Conservation (phyloP, 768 basidiomycete genomes). For the Termitomyces bulborhizus region DNA sequence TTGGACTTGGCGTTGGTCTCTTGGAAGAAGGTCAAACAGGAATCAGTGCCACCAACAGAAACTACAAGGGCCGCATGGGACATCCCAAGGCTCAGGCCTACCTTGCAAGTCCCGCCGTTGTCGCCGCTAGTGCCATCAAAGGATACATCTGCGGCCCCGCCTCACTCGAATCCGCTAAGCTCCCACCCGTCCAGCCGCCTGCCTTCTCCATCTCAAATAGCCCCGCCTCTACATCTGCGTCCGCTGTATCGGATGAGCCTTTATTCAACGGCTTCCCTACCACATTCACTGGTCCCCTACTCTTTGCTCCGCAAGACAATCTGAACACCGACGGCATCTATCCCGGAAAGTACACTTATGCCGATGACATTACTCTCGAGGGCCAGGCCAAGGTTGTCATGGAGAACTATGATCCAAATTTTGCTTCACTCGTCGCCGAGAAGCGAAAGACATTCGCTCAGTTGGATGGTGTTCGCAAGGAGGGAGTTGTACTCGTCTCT, state of each 20-base stretch:
- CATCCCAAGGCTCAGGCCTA: constrained; percentile 93
- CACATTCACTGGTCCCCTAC: constrained; percentile 74
- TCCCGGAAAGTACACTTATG: constrained; percentile 98
- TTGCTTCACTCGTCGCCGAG: constrained; percentile 64
- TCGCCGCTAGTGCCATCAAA: constrained; percentile 90
- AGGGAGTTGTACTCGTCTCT: constrained; percentile 77
- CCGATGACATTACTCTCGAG: constrained; percentile 95
- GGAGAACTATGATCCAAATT: constrained; percentile 96
- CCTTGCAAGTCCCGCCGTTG: constrained; percentile 93
- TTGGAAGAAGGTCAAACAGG: constrained; percentile 93
- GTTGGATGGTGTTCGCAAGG: constrained; percentile 24
- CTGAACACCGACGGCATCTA: constrained; percentile 98
- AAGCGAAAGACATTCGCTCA: constrained; percentile 27
- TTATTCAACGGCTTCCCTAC: constrained; percentile 81
- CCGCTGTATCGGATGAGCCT: constrained; percentile 43
- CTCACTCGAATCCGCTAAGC: constrained; percentile 44
- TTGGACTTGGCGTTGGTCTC: constrained; percentile 89
- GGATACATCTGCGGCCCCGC: constrained; percentile 87
- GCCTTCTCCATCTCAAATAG: constrained; percentile 47
- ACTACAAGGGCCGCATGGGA: constrained; percentile 99
- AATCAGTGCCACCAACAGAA: constrained; percentile 97
- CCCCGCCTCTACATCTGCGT: constrained; percentile 20
- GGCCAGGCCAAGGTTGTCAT: constrained; percentile 95
- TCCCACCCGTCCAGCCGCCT: constrained; percentile 49
- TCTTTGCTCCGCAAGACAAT: constrained; percentile 96